Evolutionary conservation across 805 yeast species (phyloP).

Genomic region (Wickerhamomyces mucosus): DNA sequence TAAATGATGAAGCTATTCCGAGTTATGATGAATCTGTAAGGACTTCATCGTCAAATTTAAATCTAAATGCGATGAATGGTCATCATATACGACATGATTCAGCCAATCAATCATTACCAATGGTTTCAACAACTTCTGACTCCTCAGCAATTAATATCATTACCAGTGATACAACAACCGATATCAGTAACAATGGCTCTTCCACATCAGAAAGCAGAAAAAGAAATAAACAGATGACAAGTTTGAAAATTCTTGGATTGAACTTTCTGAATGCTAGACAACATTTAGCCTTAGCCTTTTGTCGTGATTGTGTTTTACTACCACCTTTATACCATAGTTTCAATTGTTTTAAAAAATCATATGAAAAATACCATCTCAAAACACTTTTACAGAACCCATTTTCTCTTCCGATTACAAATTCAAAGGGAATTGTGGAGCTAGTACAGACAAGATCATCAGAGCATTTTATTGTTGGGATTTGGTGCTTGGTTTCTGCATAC

Average conservation of each 20-base stretch:
- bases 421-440: conserved; percentile 14
- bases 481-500: conserved; percentile 88
- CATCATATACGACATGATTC: too few relatives aligned
- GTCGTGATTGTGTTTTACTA: conserved; percentile 66
- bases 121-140: too few relatives aligned
- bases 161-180: neutral
- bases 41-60: neutral
- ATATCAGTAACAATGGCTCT: conserved; percentile 3
- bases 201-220: conserved; percentile 7
- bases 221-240: conserved; percentile 3
- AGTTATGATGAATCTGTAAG: conserved; percentile 5
- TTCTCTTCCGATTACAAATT: neutral
- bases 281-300: conserved; percentile 66
- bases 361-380: conserved; percentile 2
- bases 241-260: conserved; percentile 53
- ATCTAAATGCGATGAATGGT: neutral
- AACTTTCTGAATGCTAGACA: conserved; percentile 66
- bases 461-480: conserved; percentile 72
- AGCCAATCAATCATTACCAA: too few relatives aligned
- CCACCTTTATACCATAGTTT: conserved; percentile 53
- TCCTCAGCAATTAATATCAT: too few relatives aligned
- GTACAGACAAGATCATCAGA: conserved; percentile 67
- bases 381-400: neutral
- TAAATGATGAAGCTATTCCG: conserved; percentile 3
- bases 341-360: conserved; percentile 26